A percentile compares a stretch with the other conserved stretches of the same genome.
Evolutionary conservation across 768 basidiomycete species (phyloP).

Genomic region (Tylopilus sp.): DNA sequence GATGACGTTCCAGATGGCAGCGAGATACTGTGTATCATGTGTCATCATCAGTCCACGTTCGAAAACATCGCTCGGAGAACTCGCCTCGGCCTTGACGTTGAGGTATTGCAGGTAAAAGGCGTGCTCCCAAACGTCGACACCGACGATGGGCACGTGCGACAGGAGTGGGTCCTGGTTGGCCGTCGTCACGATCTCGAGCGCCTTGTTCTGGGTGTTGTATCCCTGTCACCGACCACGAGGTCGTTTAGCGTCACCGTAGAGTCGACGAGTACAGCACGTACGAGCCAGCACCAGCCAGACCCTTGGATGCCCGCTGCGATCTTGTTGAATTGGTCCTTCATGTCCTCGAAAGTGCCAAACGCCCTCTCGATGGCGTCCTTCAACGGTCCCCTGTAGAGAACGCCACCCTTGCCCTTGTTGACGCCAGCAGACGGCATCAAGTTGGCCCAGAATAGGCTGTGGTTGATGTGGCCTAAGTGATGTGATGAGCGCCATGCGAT

Average conservation of each 20-base stretch:
- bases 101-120: slow-evolving; percentile 96
- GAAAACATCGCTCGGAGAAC: slow-evolving; percentile 30
- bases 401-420: slow-evolving; percentile 58
- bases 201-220: slow-evolving; percentile 58
- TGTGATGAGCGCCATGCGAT: neutral
- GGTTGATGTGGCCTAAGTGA: slow-evolving; percentile 78
- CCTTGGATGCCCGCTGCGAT: slow-evolving; percentile 87
- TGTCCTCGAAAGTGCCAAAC: slow-evolving; percentile 68
- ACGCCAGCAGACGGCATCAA: slow-evolving; percentile 60
- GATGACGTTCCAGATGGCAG: slow-evolving; percentile 95
- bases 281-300: slow-evolving; percentile 96
- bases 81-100: slow-evolving; percentile 89
- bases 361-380: slow-evolving; percentile 57
- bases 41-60: neutral
- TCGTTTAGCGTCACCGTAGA: neutral
- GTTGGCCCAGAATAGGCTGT: slow-evolving; percentile 96
- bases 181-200: slow-evolving; percentile 86
- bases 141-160: slow-evolving; percentile 74
- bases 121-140: slow-evolving; percentile 95
- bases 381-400: slow-evolving; percentile 58
- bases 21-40: slow-evolving; percentile 71
- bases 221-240: slow-evolving; percentile 53
- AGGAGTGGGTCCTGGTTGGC: slow-evolving; percentile 94
- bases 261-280: slow-evolving; percentile 37
- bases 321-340: slow-evolving; percentile 83